phyloP scores from a whole-genome alignment of 1,284 basidiomycete species.

The Bjerkandera adusta region DNA sequence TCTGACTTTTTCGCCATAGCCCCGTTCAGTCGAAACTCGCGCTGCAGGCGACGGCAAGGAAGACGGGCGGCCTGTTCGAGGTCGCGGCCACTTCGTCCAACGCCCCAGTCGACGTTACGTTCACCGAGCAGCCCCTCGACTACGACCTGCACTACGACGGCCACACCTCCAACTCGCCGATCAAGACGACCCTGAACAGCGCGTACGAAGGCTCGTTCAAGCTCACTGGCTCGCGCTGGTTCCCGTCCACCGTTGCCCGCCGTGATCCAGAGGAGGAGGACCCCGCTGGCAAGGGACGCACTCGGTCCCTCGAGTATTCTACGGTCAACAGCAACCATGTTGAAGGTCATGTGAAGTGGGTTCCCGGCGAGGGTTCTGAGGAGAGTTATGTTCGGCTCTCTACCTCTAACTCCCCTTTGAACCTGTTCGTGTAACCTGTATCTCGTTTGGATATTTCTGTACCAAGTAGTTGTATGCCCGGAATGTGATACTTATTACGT shows the following conservation, averaged over 20 bases:
- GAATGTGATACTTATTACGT: too few species aligned
- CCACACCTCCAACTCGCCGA: constrained; percentile 31
- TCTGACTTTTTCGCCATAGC: constrained; percentile 29
- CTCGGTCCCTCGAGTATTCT: constrained; percentile 23
- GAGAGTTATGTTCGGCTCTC: constrained; percentile 14
- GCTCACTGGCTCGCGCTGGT: constrained; percentile 26
- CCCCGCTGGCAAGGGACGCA: constrained; percentile 37
- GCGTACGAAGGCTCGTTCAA: constrained; percentile 45
- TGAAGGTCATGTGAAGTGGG: constrained; percentile 18
- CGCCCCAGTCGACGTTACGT: constrained; percentile 30
- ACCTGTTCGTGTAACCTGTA: constrained; percentile 9
- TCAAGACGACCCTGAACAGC: constrained; percentile 32
- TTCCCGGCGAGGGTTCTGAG: constrained; percentile 6
- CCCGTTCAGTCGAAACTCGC: too few species aligned
- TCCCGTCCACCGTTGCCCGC: constrained; percentile 23
- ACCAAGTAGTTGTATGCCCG: too few species aligned
- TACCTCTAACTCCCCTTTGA: constrained; percentile 17
- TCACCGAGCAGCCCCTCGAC: constrained; percentile 36
- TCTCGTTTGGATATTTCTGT: too few species aligned
- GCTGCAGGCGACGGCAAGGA: constrained; percentile 22
- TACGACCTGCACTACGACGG: constrained; percentile 35
- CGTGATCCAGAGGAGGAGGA: constrained; percentile 29
- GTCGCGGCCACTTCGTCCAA: constrained; percentile 27
- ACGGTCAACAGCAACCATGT: constrained; percentile 4
- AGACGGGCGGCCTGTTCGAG: constrained; percentile 30